Base-by-base conservation (phyloP, 441 rosid species). In the Euphorbia schlechtendalii region DNA sequence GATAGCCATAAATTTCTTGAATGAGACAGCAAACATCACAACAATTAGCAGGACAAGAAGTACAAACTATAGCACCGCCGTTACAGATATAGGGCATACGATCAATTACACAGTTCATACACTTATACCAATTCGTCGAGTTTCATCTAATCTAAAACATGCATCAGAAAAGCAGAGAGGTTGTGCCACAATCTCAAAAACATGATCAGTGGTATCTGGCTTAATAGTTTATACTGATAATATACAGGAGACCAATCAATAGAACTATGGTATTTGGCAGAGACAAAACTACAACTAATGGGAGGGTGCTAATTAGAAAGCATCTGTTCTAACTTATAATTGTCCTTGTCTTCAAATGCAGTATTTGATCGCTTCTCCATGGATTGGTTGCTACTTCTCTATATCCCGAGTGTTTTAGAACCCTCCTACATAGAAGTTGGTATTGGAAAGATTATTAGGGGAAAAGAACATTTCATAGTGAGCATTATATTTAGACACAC, bases 361-460 rank as follows among this genome's bases (percentile, higher is more conserved):
- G 65, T 72, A 71, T 65, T 66, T 63, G 10, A 49, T 66, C 12
- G 20, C 41, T 58, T 56, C 32, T 59, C 20, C 43, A 14, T 14
- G 48, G 30, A 41, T 46, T 17, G n/a, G 13, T 48, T 0, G 3
- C 11, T n/a, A 46, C 53, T 20, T 52, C 30, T 45, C 71, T 72
- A 76, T 56, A 45, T 57, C 67, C 61, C 6, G 20, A 63, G 27
- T 20, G 75, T 73, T 76, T 75, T 76, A 52, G 75, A 71, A 71
- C 78, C 77, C 63, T 60, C 79, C 88, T 84, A 85, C 65, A 63
- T 13, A 14, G 9, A 54, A 7, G 52, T 27, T 10, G 41, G 41
- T 28, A 48, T 48, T 13, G 8, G 12, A 22, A 15, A 22, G 45
- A 22, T 2, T 46, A 20, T 43, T 17, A 14, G 24, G 48, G 72